A percentile compares a stretch with the other conserved stretches of the same genome.
These are phyloP conservation scores for Thalassia testudinum DNA, from an alignment of 116 monocot species.

Conservation along the genomic window DNA sequence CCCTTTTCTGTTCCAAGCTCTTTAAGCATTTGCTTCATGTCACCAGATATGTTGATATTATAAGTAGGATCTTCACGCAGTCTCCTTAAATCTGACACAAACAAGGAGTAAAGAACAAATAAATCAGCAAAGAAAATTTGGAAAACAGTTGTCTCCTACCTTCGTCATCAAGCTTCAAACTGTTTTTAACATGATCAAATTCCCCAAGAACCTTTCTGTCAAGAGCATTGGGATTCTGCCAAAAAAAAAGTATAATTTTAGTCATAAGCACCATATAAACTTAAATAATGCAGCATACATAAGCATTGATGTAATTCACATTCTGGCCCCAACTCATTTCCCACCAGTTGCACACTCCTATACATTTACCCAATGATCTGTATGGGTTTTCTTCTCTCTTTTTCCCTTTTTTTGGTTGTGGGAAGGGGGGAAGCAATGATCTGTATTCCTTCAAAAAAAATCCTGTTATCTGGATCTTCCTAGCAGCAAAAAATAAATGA, in stretches of 20 bases:
- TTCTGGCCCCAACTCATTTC: too few relatives aligned
- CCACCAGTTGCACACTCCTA: too few relatives aligned
- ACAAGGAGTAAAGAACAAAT: neutral
- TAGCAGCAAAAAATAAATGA: too few relatives aligned
- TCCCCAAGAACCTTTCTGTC: conserved; percentile 73
- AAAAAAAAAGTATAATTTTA: neutral
- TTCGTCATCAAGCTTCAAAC: conserved; percentile 84
- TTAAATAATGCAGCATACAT: neutral
- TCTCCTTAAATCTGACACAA: conserved; percentile 36
- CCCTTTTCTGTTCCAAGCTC: conserved; percentile 87
- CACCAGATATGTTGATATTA: conserved; percentile 87
- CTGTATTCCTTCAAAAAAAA: too few relatives aligned
- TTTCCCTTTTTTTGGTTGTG: too few relatives aligned
- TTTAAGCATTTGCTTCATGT: conserved; percentile 93
- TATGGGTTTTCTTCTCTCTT: too few relatives aligned
- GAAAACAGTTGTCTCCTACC: conserved; percentile 20
- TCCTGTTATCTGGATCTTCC: too few relatives aligned
- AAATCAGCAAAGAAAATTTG: neutral
- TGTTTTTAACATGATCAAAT: conserved; percentile 93
- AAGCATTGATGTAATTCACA: too few relatives aligned
- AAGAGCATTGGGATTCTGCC: conserved; percentile 87
- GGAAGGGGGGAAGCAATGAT: too few relatives aligned
- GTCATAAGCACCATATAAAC: neutral
- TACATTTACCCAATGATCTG: too few relatives aligned
- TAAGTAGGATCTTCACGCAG: conserved; percentile 88